Evolutionary conservation across 768 basidiomycete species (phyloP), one percentile per base, ranked within the genome.

Genomic region (Agrocybe chaxingu): DNA sequence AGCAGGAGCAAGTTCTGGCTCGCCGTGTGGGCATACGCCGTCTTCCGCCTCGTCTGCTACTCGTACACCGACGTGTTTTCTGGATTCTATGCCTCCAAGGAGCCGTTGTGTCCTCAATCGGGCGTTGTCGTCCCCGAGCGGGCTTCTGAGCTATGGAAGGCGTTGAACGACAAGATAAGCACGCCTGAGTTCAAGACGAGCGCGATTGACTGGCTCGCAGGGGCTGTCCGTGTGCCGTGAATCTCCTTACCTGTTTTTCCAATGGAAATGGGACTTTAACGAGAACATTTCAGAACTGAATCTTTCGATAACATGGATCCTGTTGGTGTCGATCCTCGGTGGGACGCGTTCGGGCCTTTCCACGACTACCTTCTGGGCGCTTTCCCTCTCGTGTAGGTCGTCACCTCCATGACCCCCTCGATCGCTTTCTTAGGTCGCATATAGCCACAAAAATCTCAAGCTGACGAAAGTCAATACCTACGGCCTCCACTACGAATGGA

Each of bases 401-500:
- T 45, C 32, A 31, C 44, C 12, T 36, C 19, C 9, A 11, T 50
- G 29, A 37, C 16, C 18, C 5, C 33, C 6, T 41, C 19, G 44
- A 8, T 24, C 45, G 37, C 32, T 43, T 47, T 12, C 38, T 41
- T 42, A 7, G 38, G 16, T 24, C 31, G 13, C 31, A 24, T 39
- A 12, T 33, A 89, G 85, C 8, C 82, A 88, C 63, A 42, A 70
- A n/a, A 75, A 65, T 7, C 71, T 91, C 39, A 60, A 73, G 30
- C 72, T 87, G 52, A 83, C 82, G 7, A 84, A 81, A 57, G 80
- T 93, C 58, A 90, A 91, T 63, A 87, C 81, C 0, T 88, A 87
- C 57, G 89, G 80, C 0, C 72, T 91, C n/a, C 64, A 89, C 7
- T 88, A 80, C 61, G 78, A 81, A 43, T 91, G 89, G 88, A 69